Evolutionary conservation across 176 grass and related monocot genomes (phyloP).

Genomic region (Musa schizocarpa): DNA sequence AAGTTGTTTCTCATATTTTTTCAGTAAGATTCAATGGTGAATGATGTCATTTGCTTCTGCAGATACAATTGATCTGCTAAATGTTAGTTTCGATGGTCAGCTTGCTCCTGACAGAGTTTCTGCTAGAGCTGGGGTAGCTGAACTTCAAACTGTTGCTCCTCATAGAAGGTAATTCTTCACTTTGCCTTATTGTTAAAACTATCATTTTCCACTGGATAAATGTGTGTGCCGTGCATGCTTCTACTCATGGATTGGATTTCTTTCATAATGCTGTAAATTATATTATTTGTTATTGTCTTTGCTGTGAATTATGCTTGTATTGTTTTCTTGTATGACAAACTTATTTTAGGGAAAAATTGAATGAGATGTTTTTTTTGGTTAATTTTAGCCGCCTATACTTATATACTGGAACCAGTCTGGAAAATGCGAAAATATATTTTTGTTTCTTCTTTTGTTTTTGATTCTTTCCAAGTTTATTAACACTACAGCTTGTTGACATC

Average conservation of each 20-base stretch:
- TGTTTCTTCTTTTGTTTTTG: background rate
- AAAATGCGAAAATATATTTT: background rate
- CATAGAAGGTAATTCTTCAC: conserved; percentile 44
- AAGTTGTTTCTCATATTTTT: conserved; percentile 7
- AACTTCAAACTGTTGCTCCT: conserved; percentile 76
- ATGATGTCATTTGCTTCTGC: conserved; percentile 23
- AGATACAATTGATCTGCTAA: conserved; percentile 91
- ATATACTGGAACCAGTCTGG: background rate
- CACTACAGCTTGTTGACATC: background rate
- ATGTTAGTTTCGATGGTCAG: conserved; percentile 90
- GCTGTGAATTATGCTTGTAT: background rate
- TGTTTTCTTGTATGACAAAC: background rate
- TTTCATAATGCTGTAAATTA: background rate
- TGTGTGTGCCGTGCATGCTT: background rate
- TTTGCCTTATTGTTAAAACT: background rate
- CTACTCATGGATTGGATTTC: background rate
- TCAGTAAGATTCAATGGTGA: conserved; percentile 6
- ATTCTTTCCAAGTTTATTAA: background rate
- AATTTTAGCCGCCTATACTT: background rate
- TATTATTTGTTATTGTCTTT: background rate
- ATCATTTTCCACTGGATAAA: background rate
- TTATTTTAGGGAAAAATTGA: background rate
- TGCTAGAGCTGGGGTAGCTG: conserved; percentile 49
- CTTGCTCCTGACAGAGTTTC: conserved; percentile 84
- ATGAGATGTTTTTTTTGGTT: background rate